phyloP scores from a whole-genome alignment of 805 yeast species.

The Novakomyces olei region DNA sequence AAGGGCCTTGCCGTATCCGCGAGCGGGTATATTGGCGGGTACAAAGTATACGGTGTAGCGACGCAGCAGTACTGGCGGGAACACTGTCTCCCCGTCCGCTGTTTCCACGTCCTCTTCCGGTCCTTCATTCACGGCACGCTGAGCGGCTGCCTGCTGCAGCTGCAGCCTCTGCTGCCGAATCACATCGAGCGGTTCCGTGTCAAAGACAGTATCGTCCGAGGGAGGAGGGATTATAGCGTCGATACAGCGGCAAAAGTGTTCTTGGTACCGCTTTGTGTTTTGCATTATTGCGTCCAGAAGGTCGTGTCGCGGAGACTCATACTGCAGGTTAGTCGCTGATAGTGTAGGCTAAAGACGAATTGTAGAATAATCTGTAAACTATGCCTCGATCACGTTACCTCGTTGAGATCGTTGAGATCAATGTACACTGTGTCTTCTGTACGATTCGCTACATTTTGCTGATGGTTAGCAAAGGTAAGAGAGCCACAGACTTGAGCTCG shows the following conservation, averaged over 20 bases:
- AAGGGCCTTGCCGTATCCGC: slow-evolving; percentile 31
- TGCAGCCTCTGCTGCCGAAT: slow-evolving; percentile 73
- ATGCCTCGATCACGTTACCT: no score
- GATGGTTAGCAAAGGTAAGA: no score
- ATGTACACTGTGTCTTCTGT: slow-evolving; percentile 43
- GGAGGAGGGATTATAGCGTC: slow-evolving; percentile 77
- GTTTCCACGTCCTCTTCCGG: slow-evolving; percentile 43
- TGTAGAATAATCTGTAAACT: no score
- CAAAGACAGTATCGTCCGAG: slow-evolving; percentile 52
- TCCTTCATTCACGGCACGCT: no score
- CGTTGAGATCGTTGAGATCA: slow-evolving; percentile 65
- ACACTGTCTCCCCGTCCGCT: slow-evolving; percentile 25
- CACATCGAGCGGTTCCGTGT: slow-evolving; percentile 82
- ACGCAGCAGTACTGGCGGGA: slow-evolving; percentile 72
- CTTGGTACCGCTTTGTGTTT: slow-evolving; percentile 61
- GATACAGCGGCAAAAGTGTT: slow-evolving; percentile 48
- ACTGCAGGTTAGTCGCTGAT: no score
- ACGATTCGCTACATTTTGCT: slow-evolving; percentile 68
- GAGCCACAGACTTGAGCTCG: slow-evolving; percentile 38
- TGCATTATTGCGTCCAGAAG: slow-evolving; percentile 39
- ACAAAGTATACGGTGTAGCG: slow-evolving; percentile 71
- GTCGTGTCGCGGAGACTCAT: slow-evolving; percentile 25
- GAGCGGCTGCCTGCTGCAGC: no score
- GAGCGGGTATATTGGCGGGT: slow-evolving; percentile 56
- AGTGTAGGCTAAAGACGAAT: no score